phyloP scores from a whole-genome alignment of 805 yeast species.

The Wickerhamomyces ciferrii region DNA sequence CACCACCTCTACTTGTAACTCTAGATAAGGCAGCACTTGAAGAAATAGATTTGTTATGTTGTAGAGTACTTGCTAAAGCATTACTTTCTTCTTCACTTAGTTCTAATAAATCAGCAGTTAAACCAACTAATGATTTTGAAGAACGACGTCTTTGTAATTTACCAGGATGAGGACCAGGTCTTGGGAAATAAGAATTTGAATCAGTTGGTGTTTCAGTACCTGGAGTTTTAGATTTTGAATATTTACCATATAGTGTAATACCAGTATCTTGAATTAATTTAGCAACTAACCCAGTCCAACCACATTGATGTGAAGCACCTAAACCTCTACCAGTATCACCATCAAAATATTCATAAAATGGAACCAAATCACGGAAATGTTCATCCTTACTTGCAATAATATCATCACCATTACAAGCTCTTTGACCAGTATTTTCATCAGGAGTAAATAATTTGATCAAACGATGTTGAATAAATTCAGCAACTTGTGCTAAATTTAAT shows the following conservation, averaged over 20 bases:
- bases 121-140: slow-evolving; percentile 65
- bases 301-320: slow-evolving; percentile 93
- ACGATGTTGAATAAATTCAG: slow-evolving; percentile 85
- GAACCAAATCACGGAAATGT: slow-evolving; percentile 67
- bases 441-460: slow-evolving; percentile 72
- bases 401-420: slow-evolving; percentile 77
- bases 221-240: slow-evolving; percentile 32
- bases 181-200: slow-evolving; percentile 19
- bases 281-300: slow-evolving; percentile 94
- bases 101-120: slow-evolving; percentile 64
- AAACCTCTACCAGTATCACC: slow-evolving; percentile 93
- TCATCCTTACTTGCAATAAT: slow-evolving; percentile 59
- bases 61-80: slow-evolving; percentile 16
- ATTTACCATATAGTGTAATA: slow-evolving; percentile 39
- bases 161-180: slow-evolving; percentile 41
- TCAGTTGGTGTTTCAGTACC: neutral
- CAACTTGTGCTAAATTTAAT: slow-evolving; percentile 81
- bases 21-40: slow-evolving; percentile 16
- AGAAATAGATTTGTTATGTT: slow-evolving; percentile 8
- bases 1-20: slow-evolving; percentile 11
- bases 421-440: slow-evolving; percentile 51
- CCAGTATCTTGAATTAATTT: slow-evolving; percentile 91
- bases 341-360: slow-evolving; percentile 85
- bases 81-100: slow-evolving; percentile 56
- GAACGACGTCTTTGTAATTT: slow-evolving; percentile 60